Evolutionary conservation across 345 rosid species (phyloP).

Genomic region (Linum tenue): DNA sequence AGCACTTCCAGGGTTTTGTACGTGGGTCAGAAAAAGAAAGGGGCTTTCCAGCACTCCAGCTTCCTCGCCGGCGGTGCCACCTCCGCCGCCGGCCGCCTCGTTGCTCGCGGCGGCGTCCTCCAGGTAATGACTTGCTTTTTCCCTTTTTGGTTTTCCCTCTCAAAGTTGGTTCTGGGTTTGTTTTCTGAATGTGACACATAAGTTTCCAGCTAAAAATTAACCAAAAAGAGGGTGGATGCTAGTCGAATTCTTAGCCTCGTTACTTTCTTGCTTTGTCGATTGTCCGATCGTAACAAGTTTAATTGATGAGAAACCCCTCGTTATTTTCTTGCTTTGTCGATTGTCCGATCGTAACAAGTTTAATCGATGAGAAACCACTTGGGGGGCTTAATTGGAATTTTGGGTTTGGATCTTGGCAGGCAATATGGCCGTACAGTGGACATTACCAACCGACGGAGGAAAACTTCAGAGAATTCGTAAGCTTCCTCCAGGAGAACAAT

Average conservation of each 20-base stretch:
- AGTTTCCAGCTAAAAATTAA: too few species aligned
- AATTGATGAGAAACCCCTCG: too few species aligned
- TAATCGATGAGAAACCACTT: too few species aligned
- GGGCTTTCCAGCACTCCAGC: conserved; percentile 62
- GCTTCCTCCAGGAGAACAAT: conserved; percentile 50
- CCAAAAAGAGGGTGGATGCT: too few species aligned
- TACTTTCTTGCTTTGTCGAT: too few species aligned
- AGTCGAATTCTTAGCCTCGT: too few species aligned
- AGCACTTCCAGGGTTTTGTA: conserved; percentile 20
- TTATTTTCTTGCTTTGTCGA: too few species aligned
- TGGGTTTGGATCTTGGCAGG: conserved; percentile 24
- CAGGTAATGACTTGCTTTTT: conserved; percentile 25
- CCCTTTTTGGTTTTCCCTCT: too few species aligned
- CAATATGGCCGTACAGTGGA: conserved; percentile 95
- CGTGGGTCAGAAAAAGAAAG: conserved; percentile 59
- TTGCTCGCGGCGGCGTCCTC: conserved; percentile 41
- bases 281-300: too few species aligned
- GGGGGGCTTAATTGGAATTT: neutral
- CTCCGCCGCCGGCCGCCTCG: conserved; percentile 61
- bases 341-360: too few species aligned
- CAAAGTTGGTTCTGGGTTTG: too few species aligned
- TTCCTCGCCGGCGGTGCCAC: conserved; percentile 63
- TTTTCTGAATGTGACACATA: too few species aligned
- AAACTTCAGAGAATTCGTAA: conserved; percentile 67
- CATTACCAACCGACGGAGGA: conserved; percentile 94